phyloP scores from a whole-genome alignment of 441 rosid genomes.

The Populus hybrid region DNA sequence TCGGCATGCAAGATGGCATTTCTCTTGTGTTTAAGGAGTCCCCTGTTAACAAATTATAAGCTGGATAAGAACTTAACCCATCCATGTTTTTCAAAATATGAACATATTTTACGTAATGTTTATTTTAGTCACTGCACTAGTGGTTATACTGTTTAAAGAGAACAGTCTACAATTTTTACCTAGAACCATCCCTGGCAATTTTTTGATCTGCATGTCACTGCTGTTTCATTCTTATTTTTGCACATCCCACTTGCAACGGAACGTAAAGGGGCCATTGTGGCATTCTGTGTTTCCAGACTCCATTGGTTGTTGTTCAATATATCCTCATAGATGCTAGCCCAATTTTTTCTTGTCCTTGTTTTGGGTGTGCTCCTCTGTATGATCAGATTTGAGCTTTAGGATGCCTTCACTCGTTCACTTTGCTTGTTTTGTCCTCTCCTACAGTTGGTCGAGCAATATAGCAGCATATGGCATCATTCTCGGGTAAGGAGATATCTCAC shows the following conservation, averaged over 20 bases:
- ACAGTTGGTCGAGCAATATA: constrained; percentile 71
- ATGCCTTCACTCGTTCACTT: constrained; percentile 11
- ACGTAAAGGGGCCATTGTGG: background rate
- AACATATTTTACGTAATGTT: background rate
- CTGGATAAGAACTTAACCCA: background rate
- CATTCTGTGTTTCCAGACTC: background rate
- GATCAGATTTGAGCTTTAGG: constrained; percentile 13
- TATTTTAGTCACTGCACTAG: background rate
- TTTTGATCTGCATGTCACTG: background rate
- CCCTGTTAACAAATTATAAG: constrained; percentile 1
- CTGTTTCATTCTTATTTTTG: background rate
- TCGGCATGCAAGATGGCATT: background rate
- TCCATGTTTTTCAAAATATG: background rate
- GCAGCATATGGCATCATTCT: constrained; percentile 82
- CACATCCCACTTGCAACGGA: background rate
- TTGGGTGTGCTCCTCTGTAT: background rate
- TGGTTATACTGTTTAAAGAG: background rate
- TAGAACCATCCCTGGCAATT: background rate
- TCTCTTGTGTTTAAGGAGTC: background rate
- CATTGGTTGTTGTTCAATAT: background rate
- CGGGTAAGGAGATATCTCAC: constrained; percentile 78
- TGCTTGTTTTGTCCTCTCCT: constrained; percentile 9
- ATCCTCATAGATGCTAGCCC: background rate
- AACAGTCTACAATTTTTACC: background rate
- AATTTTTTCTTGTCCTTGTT: background rate